These are phyloP conservation scores for Leishmania lainsoni DNA, from an alignment of 208 protist species.

Conservation along the genomic window DNA sequence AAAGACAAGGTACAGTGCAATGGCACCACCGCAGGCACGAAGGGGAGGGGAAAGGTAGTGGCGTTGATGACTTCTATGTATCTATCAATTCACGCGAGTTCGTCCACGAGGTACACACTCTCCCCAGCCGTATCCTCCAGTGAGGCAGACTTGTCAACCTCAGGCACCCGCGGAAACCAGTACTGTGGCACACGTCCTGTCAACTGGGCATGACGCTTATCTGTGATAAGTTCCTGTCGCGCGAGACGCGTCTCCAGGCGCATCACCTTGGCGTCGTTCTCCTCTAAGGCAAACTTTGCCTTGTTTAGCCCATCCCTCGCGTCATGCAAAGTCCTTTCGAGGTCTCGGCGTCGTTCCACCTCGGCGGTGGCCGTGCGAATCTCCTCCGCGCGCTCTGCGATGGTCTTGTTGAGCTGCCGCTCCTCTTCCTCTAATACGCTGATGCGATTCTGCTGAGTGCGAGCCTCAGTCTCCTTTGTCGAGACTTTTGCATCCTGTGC, in stretches of 20 bases:
- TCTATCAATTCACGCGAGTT: conserved; percentile 33
- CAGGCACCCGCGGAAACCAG: conserved; percentile 57
- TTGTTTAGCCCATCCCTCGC: conserved; percentile 49
- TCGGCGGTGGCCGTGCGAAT: conserved; percentile 49
- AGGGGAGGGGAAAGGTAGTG: background rate
- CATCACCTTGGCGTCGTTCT: conserved; percentile 76
- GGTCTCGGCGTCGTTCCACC: conserved; percentile 45
- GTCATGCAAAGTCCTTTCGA: conserved; percentile 46
- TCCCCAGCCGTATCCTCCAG: conserved; percentile 78
- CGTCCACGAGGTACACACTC: conserved; percentile 83
- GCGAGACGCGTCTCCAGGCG: conserved; percentile 63
- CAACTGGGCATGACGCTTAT: conserved; percentile 72
- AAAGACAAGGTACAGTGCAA: conserved; percentile 3
- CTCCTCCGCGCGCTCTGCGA: conserved; percentile 41
- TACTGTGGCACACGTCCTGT: conserved; percentile 52
- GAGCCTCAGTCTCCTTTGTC: conserved; percentile 58
- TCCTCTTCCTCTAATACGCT: conserved; percentile 61
- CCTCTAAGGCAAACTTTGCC: conserved; percentile 73
- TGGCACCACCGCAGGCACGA: background rate
- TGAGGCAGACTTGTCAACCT: conserved; percentile 31
- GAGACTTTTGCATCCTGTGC: conserved; percentile 77
- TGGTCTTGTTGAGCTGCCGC: conserved; percentile 42
- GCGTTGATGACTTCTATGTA: background rate
- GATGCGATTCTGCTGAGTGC: conserved; percentile 51
- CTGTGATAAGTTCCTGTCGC: conserved; percentile 54